Base-by-base conservation (phyloP, 176 grass and related monocot species). In the Typha latifolia region DNA sequence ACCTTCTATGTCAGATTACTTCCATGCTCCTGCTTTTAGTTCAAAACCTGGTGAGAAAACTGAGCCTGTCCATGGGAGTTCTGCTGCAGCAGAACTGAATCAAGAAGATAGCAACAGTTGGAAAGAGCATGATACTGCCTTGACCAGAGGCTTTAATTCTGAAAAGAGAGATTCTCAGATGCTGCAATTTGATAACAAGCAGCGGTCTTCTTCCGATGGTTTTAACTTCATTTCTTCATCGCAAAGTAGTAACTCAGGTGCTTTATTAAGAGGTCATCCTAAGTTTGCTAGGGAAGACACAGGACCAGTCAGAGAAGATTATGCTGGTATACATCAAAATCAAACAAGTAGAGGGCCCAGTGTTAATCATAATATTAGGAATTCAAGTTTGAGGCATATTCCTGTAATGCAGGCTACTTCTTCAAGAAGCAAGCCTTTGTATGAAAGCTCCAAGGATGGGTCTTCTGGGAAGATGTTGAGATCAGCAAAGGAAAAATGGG, bases 401-500 rank as follows among this genome's bases (percentile, higher is more conserved):
- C 66, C 73, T 78, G 53, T 20, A 34, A 72, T 78, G 68, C 75
- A 82, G 74, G 62, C 62, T 61, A 77, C 52, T 82, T 80, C 74
- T 72, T 82, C 89, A 53, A 82, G 72, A 82, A 75, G 52, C 74
- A 91, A 87, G 79, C 24, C 67, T 43, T 22, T 56, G 64, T 69
- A 71, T 62, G 77, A 71, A 48, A 76, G 62, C 81, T 80, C 74
- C 12, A 83, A 79, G 77, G 74, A 90, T 96, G 78, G 73, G 73
- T 68, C 32, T 37, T 18, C 52, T 78, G 76, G 73, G 67, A 83
- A 84, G 53, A 55, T 75, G 43, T 66, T 78, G 72, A 75, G 73
- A 84, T 37, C 84, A 62, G 61, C 24, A 34, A 96, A 67, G 62
- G 91, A 91, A 24, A 85, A 65, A 71, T 85, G 84, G 91, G 84